Evolutionary conservation across 768 basidiomycete species (phyloP), one percentile per base, ranked within the genome.

Genomic region (Phaeolepiota aurea): DNA sequence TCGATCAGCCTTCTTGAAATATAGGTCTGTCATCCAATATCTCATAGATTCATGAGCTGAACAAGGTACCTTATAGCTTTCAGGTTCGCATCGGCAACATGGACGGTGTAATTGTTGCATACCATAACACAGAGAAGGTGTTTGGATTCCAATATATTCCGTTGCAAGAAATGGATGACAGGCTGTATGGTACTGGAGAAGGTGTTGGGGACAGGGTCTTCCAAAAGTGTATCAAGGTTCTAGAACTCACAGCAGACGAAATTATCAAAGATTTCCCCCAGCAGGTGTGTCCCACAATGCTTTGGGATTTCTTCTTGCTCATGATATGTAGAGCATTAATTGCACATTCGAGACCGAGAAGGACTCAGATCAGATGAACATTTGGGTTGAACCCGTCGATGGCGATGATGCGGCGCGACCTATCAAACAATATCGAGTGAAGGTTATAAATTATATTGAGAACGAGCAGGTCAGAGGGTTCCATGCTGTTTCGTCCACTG

Each of bases 21-120:
- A 90, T 58, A 83, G 76, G 87, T 87, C 25, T 28, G 25, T 7
- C n/a, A 28, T n/a, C n/a, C 25, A 28, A 28, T 28, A 7, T 7
- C 25, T 7, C 7, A 7, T 28, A 7, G 25, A 28, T n/a, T n/a
- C 25, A 28, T 32, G 4, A 18, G 3, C 36, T 42, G 3, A 32
- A 16, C 39, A 20, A 43, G 28, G 37, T 38, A 41, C 30, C 16
- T 18, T 31, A n/a, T 44, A 91, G 88, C 48, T 84, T 98, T 65
- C 94, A 99, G 70, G 93, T 77, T 2, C 82, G 94, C 3, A 98
- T 99, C 45, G 94, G 94, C 5, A 79, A 83, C 54, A 98, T 98
- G 94, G 92, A 96, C 53, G 94, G 94, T 12, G 83, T 97, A 5
- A 70, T 91, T 44, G 77, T 90, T 28, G 81, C 88, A 15, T 89